Base-by-base conservation (phyloP, 2,329 filamentous ascomycete genomes). In the Sphaerulina vaccinii region DNA sequence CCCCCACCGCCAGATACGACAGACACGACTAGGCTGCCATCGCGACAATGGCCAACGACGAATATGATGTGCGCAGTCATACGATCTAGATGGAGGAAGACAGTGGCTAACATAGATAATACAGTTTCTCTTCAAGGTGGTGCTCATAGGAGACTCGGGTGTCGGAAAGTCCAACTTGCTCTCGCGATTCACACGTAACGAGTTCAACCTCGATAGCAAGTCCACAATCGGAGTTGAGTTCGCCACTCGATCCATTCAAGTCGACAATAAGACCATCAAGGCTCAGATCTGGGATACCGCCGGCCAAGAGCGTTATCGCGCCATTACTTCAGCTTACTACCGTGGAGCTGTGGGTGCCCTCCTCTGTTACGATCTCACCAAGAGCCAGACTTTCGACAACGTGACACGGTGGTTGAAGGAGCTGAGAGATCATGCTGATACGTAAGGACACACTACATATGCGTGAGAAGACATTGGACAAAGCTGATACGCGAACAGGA, bases 221-320 rank as follows among this genome's bases (percentile, higher is more conserved):
- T 97, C 93, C 60, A 99, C 93, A 66, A 99, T 99, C 77, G 93
- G 93, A 68, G 93, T 99, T 74, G 93, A 99, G 78, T 99, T 99
- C 73, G 93, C 95, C 67, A 99, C 93, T 65, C 86, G 93, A 61
- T 96, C 90, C 64, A 99, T 99, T 72, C 92, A 97, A 77, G 93
- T 99, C 69, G 93, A 99, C 76, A 88, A 88, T 70, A 99, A 99
- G 83, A 99, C 93, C 60, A 99, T 99, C 85, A 99, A 99, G 82
- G 93, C 93, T 66, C 93, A 99, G 80, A 99, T 99, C 69, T 99
- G 95, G 93, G 93, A 99, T 79, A 99, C 93, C 54, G 93, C 93
- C 63, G 93, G 93, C 64, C 93, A 99, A 79, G 93, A 99, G 78
- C 87, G 93, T 73, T 99, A 97, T 80, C 89, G 95, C 72, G 93